Evolutionary conservation across 2,329 filamentous ascomycete species (phyloP).

Genomic region (Fusarium humuli): DNA sequence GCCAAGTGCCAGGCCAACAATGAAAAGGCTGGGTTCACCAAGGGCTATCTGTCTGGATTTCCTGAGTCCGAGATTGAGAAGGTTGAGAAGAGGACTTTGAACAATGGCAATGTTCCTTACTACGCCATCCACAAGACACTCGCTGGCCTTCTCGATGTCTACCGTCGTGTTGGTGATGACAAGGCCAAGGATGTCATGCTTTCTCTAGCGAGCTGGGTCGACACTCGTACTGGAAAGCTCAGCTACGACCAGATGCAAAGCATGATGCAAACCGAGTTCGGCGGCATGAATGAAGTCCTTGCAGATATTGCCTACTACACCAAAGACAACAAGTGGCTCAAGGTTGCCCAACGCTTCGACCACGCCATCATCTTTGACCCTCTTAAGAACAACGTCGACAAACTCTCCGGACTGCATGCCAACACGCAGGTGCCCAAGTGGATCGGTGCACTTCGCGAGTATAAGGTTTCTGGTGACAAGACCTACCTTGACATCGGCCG

Average conservation of each 20-base stretch:
- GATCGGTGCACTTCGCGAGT: conserved; percentile 63
- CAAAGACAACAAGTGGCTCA: conserved; percentile 59
- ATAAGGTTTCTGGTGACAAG: conserved; percentile 58
- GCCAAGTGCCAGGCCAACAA: conserved; percentile 65
- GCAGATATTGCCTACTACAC: conserved; percentile 61
- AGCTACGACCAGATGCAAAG: conserved; percentile 60
- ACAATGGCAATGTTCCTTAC: conserved; percentile 64
- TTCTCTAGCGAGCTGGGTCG: conserved; percentile 60
- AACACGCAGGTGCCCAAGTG: conserved; percentile 67
- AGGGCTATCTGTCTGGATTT: conserved; percentile 64
- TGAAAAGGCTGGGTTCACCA: conserved; percentile 54
- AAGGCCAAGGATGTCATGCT: conserved; percentile 59
- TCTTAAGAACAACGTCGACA: conserved; percentile 58
- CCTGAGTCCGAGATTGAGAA: conserved; percentile 62
- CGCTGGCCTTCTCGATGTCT: conserved; percentile 63
- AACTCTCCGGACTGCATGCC: conserved; percentile 61
- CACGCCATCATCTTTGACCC: conserved; percentile 61
- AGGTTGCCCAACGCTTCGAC: conserved; percentile 61
- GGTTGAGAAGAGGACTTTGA: conserved; percentile 58
- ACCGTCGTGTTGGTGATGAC: conserved; percentile 57
- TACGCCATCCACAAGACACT: conserved; percentile 67
- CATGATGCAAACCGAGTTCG: conserved; percentile 62
- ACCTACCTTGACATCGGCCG: conserved; percentile 61
- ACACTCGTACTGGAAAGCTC: conserved; percentile 57
- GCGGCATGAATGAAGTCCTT: conserved; percentile 65